Conservation (phyloP, 2,329 filamentous ascomycete species). For the Ceratocystis cacaofunesta region DNA sequence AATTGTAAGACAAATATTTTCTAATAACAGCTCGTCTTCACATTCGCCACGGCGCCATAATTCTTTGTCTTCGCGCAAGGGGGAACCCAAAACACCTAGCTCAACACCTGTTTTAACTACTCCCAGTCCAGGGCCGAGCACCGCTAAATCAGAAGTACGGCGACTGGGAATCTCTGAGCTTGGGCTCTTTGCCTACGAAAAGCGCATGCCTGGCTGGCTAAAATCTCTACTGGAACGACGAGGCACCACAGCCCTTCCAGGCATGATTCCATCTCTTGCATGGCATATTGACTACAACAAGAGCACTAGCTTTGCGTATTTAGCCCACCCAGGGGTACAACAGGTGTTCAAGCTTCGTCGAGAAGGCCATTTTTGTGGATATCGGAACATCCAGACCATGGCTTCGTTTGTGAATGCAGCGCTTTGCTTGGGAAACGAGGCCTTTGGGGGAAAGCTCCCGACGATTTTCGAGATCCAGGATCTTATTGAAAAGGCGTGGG, state of each 20-base stretch:
- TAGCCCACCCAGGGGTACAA: conserved; percentile 60
- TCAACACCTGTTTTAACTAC: not conserved
- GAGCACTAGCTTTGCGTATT: conserved; percentile 53
- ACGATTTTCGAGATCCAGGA: conserved; percentile 73
- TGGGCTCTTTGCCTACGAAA: conserved; percentile 57
- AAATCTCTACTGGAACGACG: conserved; percentile 45
- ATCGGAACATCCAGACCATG: conserved; percentile 88
- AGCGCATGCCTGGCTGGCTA: conserved; percentile 59
- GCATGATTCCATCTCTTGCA: not conserved
- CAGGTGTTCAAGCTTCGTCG: conserved; percentile 70
- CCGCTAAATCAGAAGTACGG: not conserved
- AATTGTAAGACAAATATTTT: conserved; percentile 2
- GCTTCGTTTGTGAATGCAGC: conserved; percentile 59
- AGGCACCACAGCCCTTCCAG: conserved; percentile 22
- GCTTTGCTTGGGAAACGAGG: conserved; percentile 39
- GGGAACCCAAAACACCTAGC: not conserved
- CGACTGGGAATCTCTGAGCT: conserved; percentile 38
- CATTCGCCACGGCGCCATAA: not conserved
- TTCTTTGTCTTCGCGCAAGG: not conserved
- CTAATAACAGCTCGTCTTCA: not conserved
- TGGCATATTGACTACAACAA: conserved; percentile 17
- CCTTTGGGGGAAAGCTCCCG: conserved; percentile 49
- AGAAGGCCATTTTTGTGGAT: conserved; percentile 86
- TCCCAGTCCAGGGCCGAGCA: not conserved
- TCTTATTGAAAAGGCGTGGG: conserved; percentile 77